phyloP scores from a whole-genome alignment of 2,329 filamentous ascomycete species.

The Aureobasidium melanogenum region DNA sequence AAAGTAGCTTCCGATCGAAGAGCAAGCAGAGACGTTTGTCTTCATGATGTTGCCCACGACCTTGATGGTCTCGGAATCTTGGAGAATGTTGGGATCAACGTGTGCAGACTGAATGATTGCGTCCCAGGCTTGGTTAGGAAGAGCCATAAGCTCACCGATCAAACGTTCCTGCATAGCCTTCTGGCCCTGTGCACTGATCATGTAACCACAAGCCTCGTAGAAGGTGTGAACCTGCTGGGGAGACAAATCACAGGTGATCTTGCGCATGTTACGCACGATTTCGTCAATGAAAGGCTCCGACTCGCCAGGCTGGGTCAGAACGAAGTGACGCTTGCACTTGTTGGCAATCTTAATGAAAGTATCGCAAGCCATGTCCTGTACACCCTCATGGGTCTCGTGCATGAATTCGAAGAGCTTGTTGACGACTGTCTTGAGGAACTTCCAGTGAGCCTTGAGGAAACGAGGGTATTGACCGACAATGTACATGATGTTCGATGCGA shows the following conservation, averaged over 20 bases:
- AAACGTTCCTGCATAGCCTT: slow-evolving; percentile 88
- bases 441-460: slow-evolving; percentile 98
- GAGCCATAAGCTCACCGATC: slow-evolving; percentile 82
- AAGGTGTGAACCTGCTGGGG: slow-evolving; percentile 98
- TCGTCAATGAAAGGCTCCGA: slow-evolving; percentile 96
- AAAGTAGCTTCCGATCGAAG: slow-evolving; percentile 93
- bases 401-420: slow-evolving; percentile 99
- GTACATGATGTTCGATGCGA: slow-evolving; percentile 99
- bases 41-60: slow-evolving; percentile 99
- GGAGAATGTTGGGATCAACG: slow-evolving; percentile 72
- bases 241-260: slow-evolving; percentile 89
- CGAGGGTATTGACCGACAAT: slow-evolving; percentile 98
- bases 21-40: slow-evolving; percentile 97
- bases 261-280: slow-evolving; percentile 89
- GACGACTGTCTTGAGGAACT: slow-evolving; percentile 98
- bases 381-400: slow-evolving; percentile 98
- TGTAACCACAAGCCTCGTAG: slow-evolving; percentile 97
- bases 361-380: slow-evolving; percentile 99
- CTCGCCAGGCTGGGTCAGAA: slow-evolving; percentile 89
- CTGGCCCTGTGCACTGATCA: slow-evolving; percentile 97
- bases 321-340: slow-evolving; percentile 95
- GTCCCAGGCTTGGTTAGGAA: slow-evolving; percentile 93
- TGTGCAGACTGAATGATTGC: slow-evolving; percentile 85
- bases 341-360: slow-evolving; percentile 99
- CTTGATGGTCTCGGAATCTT: slow-evolving; percentile 93